Conservation (phyloP, 768 basidiomycete species). For the Agrocybe praecox region DNA sequence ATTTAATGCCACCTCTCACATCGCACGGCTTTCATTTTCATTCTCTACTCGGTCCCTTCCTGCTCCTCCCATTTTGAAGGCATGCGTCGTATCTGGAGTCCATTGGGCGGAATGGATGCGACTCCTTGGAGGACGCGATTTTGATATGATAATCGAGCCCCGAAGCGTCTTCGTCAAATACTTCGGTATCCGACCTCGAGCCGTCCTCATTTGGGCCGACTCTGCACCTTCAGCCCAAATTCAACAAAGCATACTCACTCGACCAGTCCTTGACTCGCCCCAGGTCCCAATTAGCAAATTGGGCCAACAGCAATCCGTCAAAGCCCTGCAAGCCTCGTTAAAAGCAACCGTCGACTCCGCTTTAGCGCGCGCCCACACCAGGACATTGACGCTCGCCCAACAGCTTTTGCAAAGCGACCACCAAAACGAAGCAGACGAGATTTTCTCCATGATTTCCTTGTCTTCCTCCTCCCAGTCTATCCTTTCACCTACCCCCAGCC, state of each 20-base stretch:
- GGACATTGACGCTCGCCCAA: constrained; percentile 36
- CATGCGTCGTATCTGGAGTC: constrained; percentile 34
- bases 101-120: constrained; percentile 39
- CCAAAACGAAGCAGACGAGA: constrained; percentile 35
- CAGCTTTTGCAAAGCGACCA: constrained; percentile 32
- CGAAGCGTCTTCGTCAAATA: constrained; percentile 28
- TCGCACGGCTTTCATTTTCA: constrained; percentile 24
- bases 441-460: constrained; percentile 37
- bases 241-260: constrained; percentile 16
- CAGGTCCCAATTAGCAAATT: constrained; percentile 32
- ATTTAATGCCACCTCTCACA: constrained; percentile 16
- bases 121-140: constrained; percentile 33
- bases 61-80: constrained; percentile 35
- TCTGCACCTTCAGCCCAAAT: constrained; percentile 15
- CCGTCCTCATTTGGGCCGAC: constrained; percentile 30
- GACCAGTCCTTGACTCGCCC: constrained; percentile 14
- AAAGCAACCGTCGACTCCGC: constrained; percentile 21
- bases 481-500: constrained; percentile 37
- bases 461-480: constrained; percentile 26
- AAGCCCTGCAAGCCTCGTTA: constrained; percentile 14
- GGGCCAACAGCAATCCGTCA: constrained; percentile 17
- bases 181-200: constrained; percentile 24
- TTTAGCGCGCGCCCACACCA: constrained; percentile 20
- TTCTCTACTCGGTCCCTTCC: constrained; percentile 31
- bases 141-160: constrained; percentile 35